Conservation (phyloP, 768 basidiomycete species). For the Mycena rebaudengoi region DNA sequence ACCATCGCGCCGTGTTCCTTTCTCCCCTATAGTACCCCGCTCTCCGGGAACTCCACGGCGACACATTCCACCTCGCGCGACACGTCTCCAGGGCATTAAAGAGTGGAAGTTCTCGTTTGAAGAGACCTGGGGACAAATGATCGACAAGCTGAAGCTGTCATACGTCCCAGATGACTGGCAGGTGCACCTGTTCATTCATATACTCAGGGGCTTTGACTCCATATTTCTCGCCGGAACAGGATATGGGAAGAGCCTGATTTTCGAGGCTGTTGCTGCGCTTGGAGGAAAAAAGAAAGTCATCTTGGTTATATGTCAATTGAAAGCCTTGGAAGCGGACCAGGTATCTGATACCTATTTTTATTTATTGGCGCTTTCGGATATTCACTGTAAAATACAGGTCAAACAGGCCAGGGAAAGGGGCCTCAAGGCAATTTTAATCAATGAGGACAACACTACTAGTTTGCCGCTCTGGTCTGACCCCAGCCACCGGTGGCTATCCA, state of each 20-base stretch:
- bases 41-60: neutral
- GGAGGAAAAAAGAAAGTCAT: slow-evolving; percentile 24
- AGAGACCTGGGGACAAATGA: neutral
- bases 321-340: slow-evolving; percentile 39
- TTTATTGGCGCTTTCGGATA: too few species aligned
- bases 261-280: slow-evolving; percentile 33
- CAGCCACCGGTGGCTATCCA: too few species aligned
- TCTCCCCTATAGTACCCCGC: too few species aligned
- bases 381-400: too few species aligned
- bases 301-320: slow-evolving; percentile 37
- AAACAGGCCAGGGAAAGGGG: slow-evolving; percentile 10
- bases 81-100: slow-evolving; percentile 10
- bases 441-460: slow-evolving; percentile 17
- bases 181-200: neutral
- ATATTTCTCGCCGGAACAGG: slow-evolving; percentile 35
- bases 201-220: slow-evolving; percentile 33
- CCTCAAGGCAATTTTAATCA: neutral
- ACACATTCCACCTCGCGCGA: neutral
- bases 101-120: neutral
- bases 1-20: neutral
- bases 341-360: slow-evolving; percentile 14
- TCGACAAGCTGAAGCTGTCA: neutral
- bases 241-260: slow-evolving; percentile 39
- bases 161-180: slow-evolving; percentile 29
- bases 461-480: too few species aligned